A percentile compares a stretch with the other conserved stretches of the same genome.
These are phyloP conservation scores for Backusella parvicylindrica DNA, from an alignment of 192 early-diverging fungal species.

Conservation along the genomic window DNA sequence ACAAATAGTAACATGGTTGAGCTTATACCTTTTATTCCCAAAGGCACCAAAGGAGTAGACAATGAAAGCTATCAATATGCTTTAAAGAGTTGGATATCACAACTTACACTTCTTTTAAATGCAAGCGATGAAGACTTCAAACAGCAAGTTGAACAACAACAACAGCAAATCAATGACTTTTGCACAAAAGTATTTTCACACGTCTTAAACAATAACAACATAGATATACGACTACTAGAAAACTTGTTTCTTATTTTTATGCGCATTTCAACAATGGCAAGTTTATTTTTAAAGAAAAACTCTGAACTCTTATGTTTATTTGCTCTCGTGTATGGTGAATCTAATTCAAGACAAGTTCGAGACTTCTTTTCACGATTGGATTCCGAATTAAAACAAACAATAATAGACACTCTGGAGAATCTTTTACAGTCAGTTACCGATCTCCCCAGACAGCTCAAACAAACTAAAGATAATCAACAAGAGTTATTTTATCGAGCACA, in stretches of 20 bases:
- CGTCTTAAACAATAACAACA: background rate
- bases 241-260: slow-evolving; percentile 1
- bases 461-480: background rate
- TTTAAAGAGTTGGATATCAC: background rate
- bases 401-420: background rate
- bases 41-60: background rate
- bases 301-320: background rate
- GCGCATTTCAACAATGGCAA: background rate
- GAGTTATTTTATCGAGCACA: background rate
- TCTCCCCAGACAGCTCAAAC: background rate
- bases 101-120: background rate
- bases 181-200: slow-evolving; percentile 1
- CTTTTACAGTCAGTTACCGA: background rate
- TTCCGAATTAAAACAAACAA: background rate
- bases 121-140: background rate
- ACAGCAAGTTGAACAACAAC: background rate
- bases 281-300: background rate
- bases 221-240: background rate
- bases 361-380: background rate
- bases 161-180: background rate
- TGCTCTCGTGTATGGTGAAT: slow-evolving; percentile 1
- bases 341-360: background rate
- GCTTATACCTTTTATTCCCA: slow-evolving; percentile 2
- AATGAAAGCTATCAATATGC: background rate
- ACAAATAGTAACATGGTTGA: background rate